Evolutionary conservation across 108 stramenopile genomes (phyloP).

Genomic region (Nitzschia putrida): DNA sequence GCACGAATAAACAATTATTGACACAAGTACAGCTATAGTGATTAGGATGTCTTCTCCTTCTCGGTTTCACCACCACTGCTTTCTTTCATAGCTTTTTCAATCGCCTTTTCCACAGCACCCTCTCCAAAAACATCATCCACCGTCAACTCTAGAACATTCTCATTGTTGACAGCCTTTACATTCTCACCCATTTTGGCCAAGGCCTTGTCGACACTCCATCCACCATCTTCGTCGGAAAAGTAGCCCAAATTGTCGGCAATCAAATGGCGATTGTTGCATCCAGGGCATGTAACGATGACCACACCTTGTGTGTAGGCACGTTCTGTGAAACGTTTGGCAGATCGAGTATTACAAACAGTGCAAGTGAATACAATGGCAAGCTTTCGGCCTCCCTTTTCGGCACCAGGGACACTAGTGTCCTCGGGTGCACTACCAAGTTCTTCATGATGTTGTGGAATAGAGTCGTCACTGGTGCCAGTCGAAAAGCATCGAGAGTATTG

Average conservation of each 20-base stretch:
- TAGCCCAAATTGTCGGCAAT: constrained; percentile 92
- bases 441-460: too few species aligned
- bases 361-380: constrained; percentile 91
- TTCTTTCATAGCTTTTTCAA: constrained; percentile 75
- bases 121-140: constrained; percentile 70
- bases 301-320: constrained; percentile 92
- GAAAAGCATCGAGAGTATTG: too few species aligned
- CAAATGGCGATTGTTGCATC: constrained; percentile 91
- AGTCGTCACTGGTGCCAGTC: neutral
- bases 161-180: constrained; percentile 63
- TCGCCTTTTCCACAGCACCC: constrained; percentile 53
- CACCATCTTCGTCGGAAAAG: constrained; percentile 42
- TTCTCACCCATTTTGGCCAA: constrained; percentile 60
- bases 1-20: neutral
- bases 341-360: constrained; percentile 94
- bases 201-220: constrained; percentile 78
- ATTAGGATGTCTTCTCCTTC: neutral
- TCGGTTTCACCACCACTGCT: neutral
- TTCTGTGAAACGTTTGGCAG: constrained; percentile 93
- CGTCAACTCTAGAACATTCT: constrained; percentile 76
- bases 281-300: constrained; percentile 92
- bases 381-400: constrained; percentile 66
- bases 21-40: neutral
- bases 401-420: constrained; percentile 34
- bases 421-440: neutral